phyloP scores from a whole-genome alignment of 805 yeast genomes.

The Lipomyces sp. region DNA sequence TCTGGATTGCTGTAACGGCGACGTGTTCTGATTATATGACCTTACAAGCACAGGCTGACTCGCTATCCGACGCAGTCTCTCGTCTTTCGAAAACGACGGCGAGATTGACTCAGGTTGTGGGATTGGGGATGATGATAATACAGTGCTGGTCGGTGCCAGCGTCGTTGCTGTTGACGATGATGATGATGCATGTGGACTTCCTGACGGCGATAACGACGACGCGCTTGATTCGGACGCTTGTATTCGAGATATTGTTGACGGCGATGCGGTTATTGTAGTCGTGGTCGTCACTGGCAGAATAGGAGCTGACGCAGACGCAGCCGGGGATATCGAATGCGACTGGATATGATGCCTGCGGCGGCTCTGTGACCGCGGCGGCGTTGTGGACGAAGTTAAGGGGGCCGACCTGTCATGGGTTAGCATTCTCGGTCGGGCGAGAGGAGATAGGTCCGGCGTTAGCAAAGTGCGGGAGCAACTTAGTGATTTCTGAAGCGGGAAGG shows the following conservation, averaged over 20 bases:
- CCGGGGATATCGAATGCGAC: neutral
- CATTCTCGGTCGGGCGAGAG: neutral
- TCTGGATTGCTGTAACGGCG: constrained; percentile 1
- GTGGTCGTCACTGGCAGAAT: neutral
- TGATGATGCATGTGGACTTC: neutral
- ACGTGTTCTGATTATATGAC: neutral
- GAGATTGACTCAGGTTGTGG: neutral
- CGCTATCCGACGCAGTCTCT: constrained; percentile 4
- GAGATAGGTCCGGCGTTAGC: neutral
- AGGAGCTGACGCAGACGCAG: neutral
- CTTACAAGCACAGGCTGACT: constrained; percentile 11
- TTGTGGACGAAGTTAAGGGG: neutral
- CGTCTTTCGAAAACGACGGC: constrained; percentile 2
- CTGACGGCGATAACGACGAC: neutral
- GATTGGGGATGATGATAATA: neutral
- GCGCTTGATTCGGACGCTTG: neutral
- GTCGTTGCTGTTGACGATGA: neutral
- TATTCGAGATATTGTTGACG: neutral
- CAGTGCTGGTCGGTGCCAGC: neutral
- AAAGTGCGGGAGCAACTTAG: constrained; percentile 18
- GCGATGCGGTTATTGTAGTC: neutral
- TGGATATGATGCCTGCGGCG: neutral
- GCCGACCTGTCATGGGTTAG: neutral
- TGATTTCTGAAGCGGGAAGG: constrained; percentile 16
- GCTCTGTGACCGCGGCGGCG: neutral